Evolutionary conservation across 768 basidiomycete species (phyloP).

Genomic region (Podaxis rugospora): DNA sequence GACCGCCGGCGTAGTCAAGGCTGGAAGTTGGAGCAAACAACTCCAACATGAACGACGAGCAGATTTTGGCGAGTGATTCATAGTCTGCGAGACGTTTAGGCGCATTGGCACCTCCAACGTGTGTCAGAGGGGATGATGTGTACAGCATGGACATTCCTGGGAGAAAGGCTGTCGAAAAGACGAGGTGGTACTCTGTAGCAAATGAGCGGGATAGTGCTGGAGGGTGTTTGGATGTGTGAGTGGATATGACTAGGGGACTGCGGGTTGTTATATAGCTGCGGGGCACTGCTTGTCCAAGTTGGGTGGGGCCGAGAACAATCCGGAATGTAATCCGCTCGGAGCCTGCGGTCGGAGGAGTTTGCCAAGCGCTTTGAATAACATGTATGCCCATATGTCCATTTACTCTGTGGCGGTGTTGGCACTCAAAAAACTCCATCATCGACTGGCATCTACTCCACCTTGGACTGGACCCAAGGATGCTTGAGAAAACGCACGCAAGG

Average conservation of each 20-base stretch:
- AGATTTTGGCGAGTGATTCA: constrained; percentile 9
- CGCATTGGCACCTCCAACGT: not conserved
- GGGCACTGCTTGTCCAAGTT: not conserved
- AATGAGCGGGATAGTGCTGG: not conserved
- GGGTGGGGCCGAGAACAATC: not conserved
- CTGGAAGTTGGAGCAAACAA: not conserved
- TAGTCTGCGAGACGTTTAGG: constrained; percentile 5
- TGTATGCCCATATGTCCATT: too few relatives aligned
- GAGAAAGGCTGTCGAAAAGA: not conserved
- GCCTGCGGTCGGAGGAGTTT: not conserved
- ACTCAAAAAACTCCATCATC: too few relatives aligned
- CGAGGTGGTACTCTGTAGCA: not conserved
- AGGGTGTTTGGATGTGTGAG: not conserved
- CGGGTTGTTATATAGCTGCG: not conserved
- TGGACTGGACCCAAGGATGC: too few relatives aligned
- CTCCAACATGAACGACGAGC: constrained; percentile 5
- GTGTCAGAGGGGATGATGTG: not conserved
- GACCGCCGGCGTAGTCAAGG: not conserved
- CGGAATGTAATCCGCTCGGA: not conserved
- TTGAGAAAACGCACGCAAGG: too few relatives aligned
- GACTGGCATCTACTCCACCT: too few relatives aligned
- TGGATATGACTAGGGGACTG: not conserved
- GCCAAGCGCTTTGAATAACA: not conserved
- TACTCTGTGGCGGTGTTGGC: too few relatives aligned
- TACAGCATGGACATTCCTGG: not conserved